Evolutionary conservation across 2,329 filamentous ascomycete species (phyloP).

Genomic region (Chaetothyriales sp.): DNA sequence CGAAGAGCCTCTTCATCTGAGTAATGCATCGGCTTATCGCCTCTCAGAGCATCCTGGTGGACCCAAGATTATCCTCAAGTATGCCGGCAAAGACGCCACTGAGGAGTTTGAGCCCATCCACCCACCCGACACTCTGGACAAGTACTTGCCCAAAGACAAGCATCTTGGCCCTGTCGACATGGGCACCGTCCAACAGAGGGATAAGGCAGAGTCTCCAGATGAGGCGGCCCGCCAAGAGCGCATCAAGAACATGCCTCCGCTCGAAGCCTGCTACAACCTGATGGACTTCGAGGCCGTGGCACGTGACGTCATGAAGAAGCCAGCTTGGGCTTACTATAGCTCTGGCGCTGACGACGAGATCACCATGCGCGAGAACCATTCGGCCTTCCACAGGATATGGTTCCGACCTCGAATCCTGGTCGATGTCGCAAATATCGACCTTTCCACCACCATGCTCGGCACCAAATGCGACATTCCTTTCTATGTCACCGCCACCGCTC

Average conservation of each 20-base stretch:
- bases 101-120: constrained; percentile 83
- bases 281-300: constrained; percentile 95
- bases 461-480: constrained; percentile 73
- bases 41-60: constrained; percentile 71
- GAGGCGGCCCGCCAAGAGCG: constrained; percentile 64
- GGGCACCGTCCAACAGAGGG: constrained; percentile 35
- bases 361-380: constrained; percentile 92
- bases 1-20: constrained; percentile 3
- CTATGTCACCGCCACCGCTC: constrained; percentile 90
- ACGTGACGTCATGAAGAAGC: constrained; percentile 81
- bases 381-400: constrained; percentile 93
- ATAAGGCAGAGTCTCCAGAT: constrained; percentile 51
- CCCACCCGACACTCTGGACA: constrained; percentile 71
- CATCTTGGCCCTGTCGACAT: constrained; percentile 86
- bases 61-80: constrained; percentile 87
- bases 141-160: constrained; percentile 71
- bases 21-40: neutral
- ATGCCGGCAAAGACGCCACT: constrained; percentile 87
- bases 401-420: constrained; percentile 82
- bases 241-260: constrained; percentile 58
- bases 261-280: constrained; percentile 84
- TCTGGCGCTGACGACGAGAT: constrained; percentile 84
- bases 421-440: constrained; percentile 77
- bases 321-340: constrained; percentile 95
- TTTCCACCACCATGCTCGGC: constrained; percentile 86